These are phyloP conservation scores for Apiotrichum gracile DNA, from an alignment of 1,284 basidiomycete species.

Conservation along the genomic window DNA sequence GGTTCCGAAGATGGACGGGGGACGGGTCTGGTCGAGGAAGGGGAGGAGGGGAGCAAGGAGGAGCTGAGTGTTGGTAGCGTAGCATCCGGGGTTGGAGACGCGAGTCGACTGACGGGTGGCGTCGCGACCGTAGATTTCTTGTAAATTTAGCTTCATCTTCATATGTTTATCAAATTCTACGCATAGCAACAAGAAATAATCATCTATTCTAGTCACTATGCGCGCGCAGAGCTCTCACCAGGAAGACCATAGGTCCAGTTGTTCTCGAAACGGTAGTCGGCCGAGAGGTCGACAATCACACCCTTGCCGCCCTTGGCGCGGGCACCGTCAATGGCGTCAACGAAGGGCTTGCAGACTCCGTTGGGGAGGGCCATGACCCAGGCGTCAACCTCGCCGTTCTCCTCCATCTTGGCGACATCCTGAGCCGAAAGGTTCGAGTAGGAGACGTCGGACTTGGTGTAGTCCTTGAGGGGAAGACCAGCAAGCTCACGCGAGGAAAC, in stretches of 20 bases:
- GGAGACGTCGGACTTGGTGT: slow-evolving; percentile 68
- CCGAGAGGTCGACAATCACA: slow-evolving; percentile 85
- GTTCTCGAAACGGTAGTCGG: slow-evolving; percentile 91
- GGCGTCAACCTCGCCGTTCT: slow-evolving; percentile 79
- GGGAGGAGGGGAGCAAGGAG: slow-evolving; percentile 82
- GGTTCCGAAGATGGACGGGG: slow-evolving; percentile 84
- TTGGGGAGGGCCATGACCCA: slow-evolving; percentile 99
- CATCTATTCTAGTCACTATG: slow-evolving; percentile 45
- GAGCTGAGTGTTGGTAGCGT: slow-evolving; percentile 88
- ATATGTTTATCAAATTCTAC: slow-evolving; percentile 4
- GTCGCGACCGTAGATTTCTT: slow-evolving; percentile 77
- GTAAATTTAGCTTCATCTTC: slow-evolving; percentile 24
- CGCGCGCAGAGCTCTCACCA: slow-evolving; percentile 54
- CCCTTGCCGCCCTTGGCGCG: slow-evolving; percentile 47
- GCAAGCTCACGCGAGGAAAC: slow-evolving; percentile 95
- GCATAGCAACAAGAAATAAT: too few relatives aligned
- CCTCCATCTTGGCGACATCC: slow-evolving; percentile 81
- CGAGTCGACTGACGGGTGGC: slow-evolving; percentile 65
- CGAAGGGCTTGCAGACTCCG: slow-evolving; percentile 93
- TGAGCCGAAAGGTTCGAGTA: slow-evolving; percentile 72
- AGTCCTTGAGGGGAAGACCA: slow-evolving; percentile 71
- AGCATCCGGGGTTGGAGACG: slow-evolving; percentile 96
- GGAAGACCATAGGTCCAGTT: slow-evolving; percentile 97
- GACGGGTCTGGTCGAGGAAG: slow-evolving; percentile 58
- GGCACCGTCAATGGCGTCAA: slow-evolving; percentile 84